Base-by-base conservation (phyloP, 306 rosid genomes). In the Vicia faba region DNA sequence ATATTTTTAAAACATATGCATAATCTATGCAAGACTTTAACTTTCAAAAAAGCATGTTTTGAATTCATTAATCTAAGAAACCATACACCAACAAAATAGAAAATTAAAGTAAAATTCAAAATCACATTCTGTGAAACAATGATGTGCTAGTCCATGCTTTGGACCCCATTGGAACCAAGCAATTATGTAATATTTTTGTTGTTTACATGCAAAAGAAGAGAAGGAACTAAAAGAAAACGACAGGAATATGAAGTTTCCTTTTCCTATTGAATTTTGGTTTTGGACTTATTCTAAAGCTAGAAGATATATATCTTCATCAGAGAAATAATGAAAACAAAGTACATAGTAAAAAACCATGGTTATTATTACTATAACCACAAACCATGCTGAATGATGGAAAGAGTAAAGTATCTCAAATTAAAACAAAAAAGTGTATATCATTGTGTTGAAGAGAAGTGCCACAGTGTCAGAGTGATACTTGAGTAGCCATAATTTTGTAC, bases 101-200 rank as follows among this genome's bases (percentile, higher is more conserved):
- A 77, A 71, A 25, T 23, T 43, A 63, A 63, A 63, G 55, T 40
- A 36, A 63, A 25, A 39, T 26, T 26, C 25, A n/a, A 43, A 3
- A 5, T 23, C 68, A 63, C 9, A 33, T 46, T 65, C 70, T 48
- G 26, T 11, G 31, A 31, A 44, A 29, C 18, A 33, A 65, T 65
- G 70, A 65, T 65, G 70, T 45, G 44, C 31, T 31, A 44, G 59
- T 33, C 44, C 70, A 65, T 48, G 70, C 59, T 48, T 4, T 65
- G 73, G 79, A 65, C 78, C 84, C 84, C 75, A 67, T 67, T 46
- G 55, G 59, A 55, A 54, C 69, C 61, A 72, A 48, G 23, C 69
- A 68, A 80, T 73, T 60, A 61, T 60, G 23, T 8, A 45, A 18
- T 44, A 57, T 26, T n/a, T 31, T 57, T 28, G 39, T 56, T 75